Evolutionary conservation across 2,329 filamentous ascomycete species (phyloP).

Genomic region (Drechslerella stenobrocha): DNA sequence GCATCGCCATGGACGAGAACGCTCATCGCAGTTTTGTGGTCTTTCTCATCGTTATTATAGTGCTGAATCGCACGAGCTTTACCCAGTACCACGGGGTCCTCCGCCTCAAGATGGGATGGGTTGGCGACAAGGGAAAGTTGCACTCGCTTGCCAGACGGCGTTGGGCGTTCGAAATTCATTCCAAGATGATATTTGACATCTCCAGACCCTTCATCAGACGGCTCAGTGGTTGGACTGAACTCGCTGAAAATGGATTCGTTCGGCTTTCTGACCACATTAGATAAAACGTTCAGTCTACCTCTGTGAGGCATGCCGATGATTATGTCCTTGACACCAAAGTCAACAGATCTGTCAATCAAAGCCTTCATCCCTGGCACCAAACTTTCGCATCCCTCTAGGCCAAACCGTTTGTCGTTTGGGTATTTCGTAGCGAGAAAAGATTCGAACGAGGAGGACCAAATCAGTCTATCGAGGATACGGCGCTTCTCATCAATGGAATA

Average conservation of each 20-base stretch:
- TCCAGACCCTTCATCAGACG: constrained; percentile 92
- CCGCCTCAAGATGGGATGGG: constrained; percentile 95
- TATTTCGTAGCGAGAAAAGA: constrained; percentile 94
- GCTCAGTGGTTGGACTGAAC: constrained; percentile 84
- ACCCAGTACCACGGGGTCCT: constrained; percentile 95
- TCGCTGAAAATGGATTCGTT: constrained; percentile 99
- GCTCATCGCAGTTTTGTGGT: constrained; percentile 87
- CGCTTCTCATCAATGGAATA: constrained; percentile 99
- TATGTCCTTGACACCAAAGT: constrained; percentile 98
- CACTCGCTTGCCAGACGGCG: constrained; percentile 97
- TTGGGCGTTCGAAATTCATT: constrained; percentile 99
- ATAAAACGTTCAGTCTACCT: constrained; percentile 95
- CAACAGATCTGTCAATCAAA: constrained; percentile 94
- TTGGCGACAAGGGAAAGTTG: constrained; percentile 98
- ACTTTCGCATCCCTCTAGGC: constrained; percentile 94
- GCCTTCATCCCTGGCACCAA: constrained; percentile 99
- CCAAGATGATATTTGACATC: constrained; percentile 99
- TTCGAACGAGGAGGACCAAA: constrained; percentile 99
- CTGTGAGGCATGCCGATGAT: constrained; percentile 99
- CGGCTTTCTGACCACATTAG: constrained; percentile 97
- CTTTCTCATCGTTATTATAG: constrained; percentile 95
- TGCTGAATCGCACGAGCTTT: constrained; percentile 98
- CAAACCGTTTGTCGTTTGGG: constrained; percentile 99
- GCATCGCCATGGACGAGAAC: constrained; percentile 96
- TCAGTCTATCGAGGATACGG: constrained; percentile 91